A percentile compares a stretch with the other conserved stretches of the same genome.
These are phyloP conservation scores for Pulchroboletus neoregius DNA, from an alignment of 1,284 basidiomycete species.

Conservation along the genomic window DNA sequence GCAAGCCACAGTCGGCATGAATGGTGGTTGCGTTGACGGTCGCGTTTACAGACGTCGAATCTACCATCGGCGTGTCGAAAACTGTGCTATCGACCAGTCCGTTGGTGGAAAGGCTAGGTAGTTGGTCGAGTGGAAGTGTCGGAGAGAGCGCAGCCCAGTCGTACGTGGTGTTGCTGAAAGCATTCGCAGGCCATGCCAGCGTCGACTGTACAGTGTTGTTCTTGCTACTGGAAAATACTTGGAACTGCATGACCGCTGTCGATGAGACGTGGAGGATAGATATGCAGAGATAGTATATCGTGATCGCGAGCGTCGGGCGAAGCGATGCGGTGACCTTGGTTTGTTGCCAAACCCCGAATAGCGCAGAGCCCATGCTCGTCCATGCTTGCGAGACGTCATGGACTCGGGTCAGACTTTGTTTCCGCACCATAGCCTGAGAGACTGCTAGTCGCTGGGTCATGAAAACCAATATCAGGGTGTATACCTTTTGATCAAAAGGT, in stretches of 20 bases:
- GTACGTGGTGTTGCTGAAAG: background rate
- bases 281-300: background rate
- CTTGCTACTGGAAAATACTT: background rate
- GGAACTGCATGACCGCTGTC: background rate
- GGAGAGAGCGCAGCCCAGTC: background rate
- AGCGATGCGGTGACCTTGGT: background rate
- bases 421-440: background rate
- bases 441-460: background rate
- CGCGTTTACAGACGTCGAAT: background rate
- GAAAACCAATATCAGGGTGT: background rate
- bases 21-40: background rate
- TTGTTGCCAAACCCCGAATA: background rate
- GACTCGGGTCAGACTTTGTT: background rate
- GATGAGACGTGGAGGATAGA: background rate
- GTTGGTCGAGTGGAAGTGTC: background rate
- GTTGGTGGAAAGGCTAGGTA: background rate
- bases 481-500: background rate
- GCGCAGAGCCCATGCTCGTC: background rate
- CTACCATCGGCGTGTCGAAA: background rate
- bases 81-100: background rate
- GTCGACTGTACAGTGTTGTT: background rate
- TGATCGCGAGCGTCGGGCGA: background rate
- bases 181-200: background rate
- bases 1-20: background rate
- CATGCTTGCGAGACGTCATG: slow-evolving; percentile 1